Conservation (phyloP, 768 basidiomycete species). For the Hypholoma sublateritium region DNA sequence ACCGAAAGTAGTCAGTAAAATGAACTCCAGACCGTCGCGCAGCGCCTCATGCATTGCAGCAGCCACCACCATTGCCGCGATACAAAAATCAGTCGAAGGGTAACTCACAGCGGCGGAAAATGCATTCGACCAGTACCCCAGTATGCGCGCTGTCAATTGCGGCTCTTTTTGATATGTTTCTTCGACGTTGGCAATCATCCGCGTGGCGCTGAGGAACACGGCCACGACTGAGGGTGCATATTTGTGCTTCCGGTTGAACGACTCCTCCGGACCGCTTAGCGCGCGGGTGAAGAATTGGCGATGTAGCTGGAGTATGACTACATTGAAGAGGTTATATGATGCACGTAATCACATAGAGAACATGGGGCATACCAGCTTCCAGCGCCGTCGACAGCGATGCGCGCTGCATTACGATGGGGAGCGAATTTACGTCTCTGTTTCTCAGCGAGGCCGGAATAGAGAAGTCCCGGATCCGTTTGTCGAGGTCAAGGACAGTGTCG, state of each 20-base stretch:
- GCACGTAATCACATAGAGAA: not conserved
- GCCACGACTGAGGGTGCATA: slow-evolving; percentile 73
- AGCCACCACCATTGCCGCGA: not conserved
- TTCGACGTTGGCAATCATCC: slow-evolving; percentile 61
- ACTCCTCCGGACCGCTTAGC: slow-evolving; percentile 53
- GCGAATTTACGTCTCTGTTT: slow-evolving; percentile 39
- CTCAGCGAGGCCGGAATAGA: slow-evolving; percentile 49
- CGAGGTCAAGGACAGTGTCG: slow-evolving; percentile 52
- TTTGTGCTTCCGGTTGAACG: slow-evolving; percentile 60
- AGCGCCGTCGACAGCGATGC: slow-evolving; percentile 57
- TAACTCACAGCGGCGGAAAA: slow-evolving; percentile 50
- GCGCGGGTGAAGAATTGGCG: slow-evolving; percentile 68
- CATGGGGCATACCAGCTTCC: slow-evolving; percentile 51
- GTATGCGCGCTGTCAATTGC: slow-evolving; percentile 51
- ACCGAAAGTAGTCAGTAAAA: not conserved
- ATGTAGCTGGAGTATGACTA: slow-evolving; percentile 68
- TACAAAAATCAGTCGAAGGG: too few relatives aligned
- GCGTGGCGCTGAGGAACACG: slow-evolving; percentile 61
- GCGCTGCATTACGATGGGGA: slow-evolving; percentile 57
- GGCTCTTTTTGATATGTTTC: slow-evolving; percentile 59
- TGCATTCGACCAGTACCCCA: slow-evolving; percentile 54
- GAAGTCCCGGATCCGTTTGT: slow-evolving; percentile 62
- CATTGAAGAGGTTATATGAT: not conserved
- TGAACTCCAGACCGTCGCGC: not conserved
- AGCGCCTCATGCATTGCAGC: not conserved